phyloP scores from a whole-genome alignment of 208 protist genomes.

The Leishmania gerbilli region DNA sequence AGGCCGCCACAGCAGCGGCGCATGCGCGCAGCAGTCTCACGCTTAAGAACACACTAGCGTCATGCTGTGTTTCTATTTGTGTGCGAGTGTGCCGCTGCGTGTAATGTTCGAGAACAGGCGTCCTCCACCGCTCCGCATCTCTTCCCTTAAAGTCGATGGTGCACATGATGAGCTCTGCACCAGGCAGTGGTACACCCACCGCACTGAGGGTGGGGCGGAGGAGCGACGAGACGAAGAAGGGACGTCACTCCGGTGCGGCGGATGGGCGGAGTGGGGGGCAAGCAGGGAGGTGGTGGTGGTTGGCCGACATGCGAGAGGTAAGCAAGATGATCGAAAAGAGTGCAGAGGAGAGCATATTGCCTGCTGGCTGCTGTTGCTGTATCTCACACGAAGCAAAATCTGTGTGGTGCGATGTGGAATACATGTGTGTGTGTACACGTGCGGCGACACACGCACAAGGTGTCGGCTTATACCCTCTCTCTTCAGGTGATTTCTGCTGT shows the following conservation, averaged over 20 bases:
- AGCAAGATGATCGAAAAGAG: background rate
- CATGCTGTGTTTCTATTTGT: background rate
- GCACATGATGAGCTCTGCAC: background rate
- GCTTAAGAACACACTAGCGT: background rate
- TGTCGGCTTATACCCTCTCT: background rate
- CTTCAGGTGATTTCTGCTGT: background rate
- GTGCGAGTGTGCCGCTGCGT: background rate
- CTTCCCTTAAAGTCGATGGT: background rate
- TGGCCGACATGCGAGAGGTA: background rate
- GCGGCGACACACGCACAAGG: background rate
- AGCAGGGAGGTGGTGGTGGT: background rate
- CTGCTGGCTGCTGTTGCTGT: background rate
- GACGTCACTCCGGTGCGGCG: background rate
- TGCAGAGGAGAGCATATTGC: background rate
- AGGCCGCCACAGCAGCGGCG: background rate
- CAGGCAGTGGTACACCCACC: background rate
- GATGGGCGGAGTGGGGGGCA: background rate
- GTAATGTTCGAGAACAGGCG: background rate
- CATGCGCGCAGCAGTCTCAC: background rate
- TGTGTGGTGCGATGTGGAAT: background rate
- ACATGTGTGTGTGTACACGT: background rate
- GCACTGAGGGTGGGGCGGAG: background rate
- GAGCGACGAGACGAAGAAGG: background rate
- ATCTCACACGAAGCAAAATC: background rate
- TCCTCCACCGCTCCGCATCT: background rate